Conservation (phyloP, 192 early-diverging fungal genomes). For the Jimgerdemannia lactiflua region DNA sequence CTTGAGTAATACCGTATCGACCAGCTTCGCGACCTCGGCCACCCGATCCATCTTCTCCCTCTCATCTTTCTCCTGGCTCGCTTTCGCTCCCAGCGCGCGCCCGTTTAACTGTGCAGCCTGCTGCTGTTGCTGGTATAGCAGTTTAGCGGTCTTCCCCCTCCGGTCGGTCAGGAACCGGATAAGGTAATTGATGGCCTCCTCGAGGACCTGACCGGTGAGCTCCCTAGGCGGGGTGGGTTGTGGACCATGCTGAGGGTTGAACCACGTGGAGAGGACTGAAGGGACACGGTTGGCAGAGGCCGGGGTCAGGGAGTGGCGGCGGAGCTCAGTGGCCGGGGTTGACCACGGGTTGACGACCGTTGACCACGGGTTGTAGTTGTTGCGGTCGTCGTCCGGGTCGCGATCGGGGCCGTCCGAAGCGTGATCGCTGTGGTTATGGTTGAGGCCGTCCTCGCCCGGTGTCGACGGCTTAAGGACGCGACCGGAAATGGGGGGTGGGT, state of each 20-base stretch:
- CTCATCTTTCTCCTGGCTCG: constrained; percentile 32
- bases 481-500: constrained; percentile 67
- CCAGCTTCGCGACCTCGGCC: constrained; percentile 52
- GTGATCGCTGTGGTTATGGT: neutral
- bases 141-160: constrained; percentile 68
- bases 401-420: neutral
- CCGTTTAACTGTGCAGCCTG: constrained; percentile 8
- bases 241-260: neutral
- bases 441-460: neutral
- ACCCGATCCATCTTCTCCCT: constrained; percentile 29
- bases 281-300: neutral
- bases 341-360: neutral
- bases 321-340: neutral
- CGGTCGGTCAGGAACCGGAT: constrained; percentile 90
- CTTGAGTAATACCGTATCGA: constrained; percentile 91
- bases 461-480: constrained; percentile 27
- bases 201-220: constrained; percentile 46
- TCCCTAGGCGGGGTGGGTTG: neutral
- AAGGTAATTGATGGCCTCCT: constrained; percentile 58
- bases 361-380: neutral
- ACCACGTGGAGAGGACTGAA: neutral
- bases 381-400: neutral
- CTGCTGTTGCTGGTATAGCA: constrained; percentile 20
- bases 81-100: constrained; percentile 4
- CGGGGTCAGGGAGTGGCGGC: too few relatives aligned